Percentiles rank a stretch among this genome's conserved stretches.
Evolutionary conservation across 1,284 basidiomycete genomes (phyloP).

Genomic region (Flammula alnicola): DNA sequence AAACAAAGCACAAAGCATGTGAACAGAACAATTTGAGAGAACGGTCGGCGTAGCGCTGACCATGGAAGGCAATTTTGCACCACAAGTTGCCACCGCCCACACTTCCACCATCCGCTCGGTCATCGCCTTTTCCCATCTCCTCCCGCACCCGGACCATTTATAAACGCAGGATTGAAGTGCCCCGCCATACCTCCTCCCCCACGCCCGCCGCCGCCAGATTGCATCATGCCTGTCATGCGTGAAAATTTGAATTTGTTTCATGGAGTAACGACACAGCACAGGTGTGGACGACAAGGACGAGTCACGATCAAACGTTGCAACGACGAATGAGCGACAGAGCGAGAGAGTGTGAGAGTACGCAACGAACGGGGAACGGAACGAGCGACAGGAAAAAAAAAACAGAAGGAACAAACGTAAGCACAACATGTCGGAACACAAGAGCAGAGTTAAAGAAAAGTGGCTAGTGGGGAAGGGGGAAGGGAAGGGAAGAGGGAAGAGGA

Average conservation of each 20-base stretch:
- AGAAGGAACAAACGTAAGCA: slow-evolving; percentile 47
- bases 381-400: slow-evolving; percentile 32
- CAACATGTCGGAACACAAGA: slow-evolving; percentile 33
- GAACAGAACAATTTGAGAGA: neutral
- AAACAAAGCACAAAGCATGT: slow-evolving; percentile 2
- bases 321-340: slow-evolving; percentile 13
- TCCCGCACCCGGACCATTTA: slow-evolving; percentile 44
- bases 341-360: neutral
- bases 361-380: slow-evolving; percentile 17
- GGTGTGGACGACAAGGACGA: neutral
- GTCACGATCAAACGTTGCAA: neutral
- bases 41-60: neutral
- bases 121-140: slow-evolving; percentile 14
- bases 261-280: no score
- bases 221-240: slow-evolving; percentile 12
- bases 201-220: slow-evolving; percentile 30
- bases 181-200: neutral
- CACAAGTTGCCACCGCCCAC: no score
- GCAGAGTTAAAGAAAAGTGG: slow-evolving; percentile 33
- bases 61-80: no score
- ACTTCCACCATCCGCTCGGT: neutral
- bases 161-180: slow-evolving; percentile 48
- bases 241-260: slow-evolving; percentile 1
- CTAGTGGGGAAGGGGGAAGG: slow-evolving; percentile 6
- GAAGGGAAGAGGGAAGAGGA: slow-evolving; percentile 20